phyloP scores from a whole-genome alignment of 2,329 filamentous ascomycete species.

The Talaromyces atroroseus region DNA sequence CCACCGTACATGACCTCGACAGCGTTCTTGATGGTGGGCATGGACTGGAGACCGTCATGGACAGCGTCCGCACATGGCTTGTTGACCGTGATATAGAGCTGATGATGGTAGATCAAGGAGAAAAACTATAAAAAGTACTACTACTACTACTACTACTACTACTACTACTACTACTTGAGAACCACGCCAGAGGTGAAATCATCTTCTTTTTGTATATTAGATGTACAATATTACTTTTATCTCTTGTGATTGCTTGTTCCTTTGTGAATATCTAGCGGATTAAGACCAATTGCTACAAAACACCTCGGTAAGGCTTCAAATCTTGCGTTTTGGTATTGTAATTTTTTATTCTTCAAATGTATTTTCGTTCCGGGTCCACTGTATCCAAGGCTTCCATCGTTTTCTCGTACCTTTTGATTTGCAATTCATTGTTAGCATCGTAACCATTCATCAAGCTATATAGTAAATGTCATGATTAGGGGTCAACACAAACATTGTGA shows the following conservation, averaged over 20 bases:
- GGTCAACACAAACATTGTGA: conserved; percentile 64
- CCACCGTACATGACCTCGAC: conserved; percentile 74
- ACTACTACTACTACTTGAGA: too few species aligned
- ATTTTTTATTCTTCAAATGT: conserved; percentile 53
- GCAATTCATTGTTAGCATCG: conserved; percentile 9
- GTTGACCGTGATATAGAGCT: conserved; percentile 67
- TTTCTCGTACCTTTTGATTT: conserved; percentile 70
- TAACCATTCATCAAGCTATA: conserved; percentile 1
- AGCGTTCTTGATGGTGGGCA: conserved; percentile 73
- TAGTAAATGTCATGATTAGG: too few species aligned
- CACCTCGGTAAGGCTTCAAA: not conserved
- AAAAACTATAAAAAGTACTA: too few species aligned
- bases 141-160: too few species aligned
- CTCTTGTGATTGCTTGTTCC: not conserved
- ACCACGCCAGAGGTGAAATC: too few species aligned
- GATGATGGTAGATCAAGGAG: conserved; percentile 58
- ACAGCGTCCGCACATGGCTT: conserved; percentile 71
- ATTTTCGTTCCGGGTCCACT: conserved; percentile 76
- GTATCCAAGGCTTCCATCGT: conserved; percentile 79
- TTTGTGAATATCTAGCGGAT: too few species aligned
- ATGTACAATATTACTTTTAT: conserved; percentile 13
- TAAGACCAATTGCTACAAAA: not conserved
- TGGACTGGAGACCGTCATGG: conserved; percentile 68
- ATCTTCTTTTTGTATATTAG: conserved; percentile 11
- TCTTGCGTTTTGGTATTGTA: not conserved